Conservation (phyloP, 441 rosid genomes). For the Pelargonium citronellum region DNA sequence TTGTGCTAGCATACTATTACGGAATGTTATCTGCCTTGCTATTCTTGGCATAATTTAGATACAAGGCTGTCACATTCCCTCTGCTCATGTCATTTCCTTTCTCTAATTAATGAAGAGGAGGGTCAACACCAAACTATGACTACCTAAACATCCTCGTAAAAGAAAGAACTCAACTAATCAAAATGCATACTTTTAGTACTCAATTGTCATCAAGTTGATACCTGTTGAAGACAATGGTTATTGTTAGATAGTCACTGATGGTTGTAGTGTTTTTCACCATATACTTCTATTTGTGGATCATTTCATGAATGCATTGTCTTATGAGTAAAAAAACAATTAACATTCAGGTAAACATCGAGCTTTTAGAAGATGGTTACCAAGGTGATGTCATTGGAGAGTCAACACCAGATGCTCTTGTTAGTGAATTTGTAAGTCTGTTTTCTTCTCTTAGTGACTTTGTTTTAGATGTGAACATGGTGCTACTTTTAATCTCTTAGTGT, state of each 20-base stretch:
- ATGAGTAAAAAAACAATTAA: conserved; percentile 7
- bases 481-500: not conserved
- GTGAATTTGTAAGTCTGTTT: conserved; percentile 66
- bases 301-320: conserved; percentile 12
- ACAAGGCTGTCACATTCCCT: no score
- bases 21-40: no score
- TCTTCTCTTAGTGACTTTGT: conserved; percentile 9
- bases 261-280: not conserved
- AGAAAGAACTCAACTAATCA: no score
- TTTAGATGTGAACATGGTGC: not conserved
- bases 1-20: no score
- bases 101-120: no score
- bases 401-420: conserved; percentile 80
- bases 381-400: conserved; percentile 83
- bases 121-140: no score
- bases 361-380: conserved; percentile 66
- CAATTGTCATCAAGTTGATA: not conserved
- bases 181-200: not conserved
- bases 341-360: conserved; percentile 56
- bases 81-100: no score
- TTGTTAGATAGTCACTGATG: not conserved
- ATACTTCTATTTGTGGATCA: not conserved
- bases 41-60: no score
- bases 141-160: no score
- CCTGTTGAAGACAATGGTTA: not conserved